Evolutionary conservation across 2,329 filamentous ascomycete genomes (phyloP).

Genomic region (Coniochaeta sp.): DNA sequence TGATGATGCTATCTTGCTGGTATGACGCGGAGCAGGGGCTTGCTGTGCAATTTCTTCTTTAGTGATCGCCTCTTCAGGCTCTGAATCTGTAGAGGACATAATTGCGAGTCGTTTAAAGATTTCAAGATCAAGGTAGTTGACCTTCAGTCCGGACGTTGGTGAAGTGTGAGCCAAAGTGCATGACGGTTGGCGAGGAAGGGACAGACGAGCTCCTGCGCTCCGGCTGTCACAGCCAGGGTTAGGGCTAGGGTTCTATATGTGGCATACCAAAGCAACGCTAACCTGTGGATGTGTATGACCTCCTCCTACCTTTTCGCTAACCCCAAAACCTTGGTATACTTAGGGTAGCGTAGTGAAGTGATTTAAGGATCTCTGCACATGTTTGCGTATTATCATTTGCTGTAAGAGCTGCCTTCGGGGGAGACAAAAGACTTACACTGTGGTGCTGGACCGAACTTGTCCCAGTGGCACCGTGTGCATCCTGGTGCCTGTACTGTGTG

Average conservation of each 20-base stretch:
- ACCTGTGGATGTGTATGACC: too few species aligned
- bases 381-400: too few species aligned
- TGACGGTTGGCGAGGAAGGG: neutral
- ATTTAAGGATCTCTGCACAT: too few species aligned
- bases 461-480: neutral
- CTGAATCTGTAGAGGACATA: slow-evolving; percentile 19
- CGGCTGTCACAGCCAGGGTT: neutral
- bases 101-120: neutral
- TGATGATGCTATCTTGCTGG: slow-evolving; percentile 2
- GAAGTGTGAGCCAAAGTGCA: too few species aligned
- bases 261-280: too few species aligned
- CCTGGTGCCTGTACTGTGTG: neutral
- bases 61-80: slow-evolving; percentile 32
- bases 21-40: slow-evolving; percentile 22
- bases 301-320: too few species aligned
- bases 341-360: too few species aligned
- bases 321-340: too few species aligned
- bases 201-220: neutral
- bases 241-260: neutral
- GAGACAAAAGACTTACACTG: neutral
- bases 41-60: slow-evolving; percentile 29
- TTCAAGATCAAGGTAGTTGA: too few species aligned
- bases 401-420: too few species aligned
- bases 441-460: neutral
- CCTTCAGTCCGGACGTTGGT: neutral